Conservation (phyloP, 176 grass and related monocot species). For the Carex pumila region DNA sequence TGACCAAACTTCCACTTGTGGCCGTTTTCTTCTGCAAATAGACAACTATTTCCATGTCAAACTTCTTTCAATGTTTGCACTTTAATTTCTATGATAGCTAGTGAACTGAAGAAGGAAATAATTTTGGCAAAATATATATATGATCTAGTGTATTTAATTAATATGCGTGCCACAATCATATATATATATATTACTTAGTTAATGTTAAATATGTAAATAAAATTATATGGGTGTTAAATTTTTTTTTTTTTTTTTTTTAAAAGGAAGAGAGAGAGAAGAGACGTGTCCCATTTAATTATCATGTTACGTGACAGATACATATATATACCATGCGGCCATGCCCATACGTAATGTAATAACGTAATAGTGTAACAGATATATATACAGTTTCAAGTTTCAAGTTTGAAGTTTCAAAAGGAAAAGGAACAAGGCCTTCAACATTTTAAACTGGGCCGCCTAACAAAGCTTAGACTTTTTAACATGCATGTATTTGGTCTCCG, state of each 20-base stretch:
- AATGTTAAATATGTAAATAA: neutral
- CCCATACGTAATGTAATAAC: neutral
- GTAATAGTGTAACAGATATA: neutral
- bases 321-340: neutral
- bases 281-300: neutral
- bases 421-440: neutral
- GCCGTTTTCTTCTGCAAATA: constrained; percentile 1
- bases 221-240: neutral
- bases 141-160: neutral
- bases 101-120: neutral
- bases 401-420: neutral
- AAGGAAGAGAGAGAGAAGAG: neutral
- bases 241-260: neutral
- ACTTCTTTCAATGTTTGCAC: neutral
- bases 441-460: neutral
- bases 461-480: neutral
- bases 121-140: neutral
- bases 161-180: neutral
- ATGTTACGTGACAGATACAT: neutral
- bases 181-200: neutral
- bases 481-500: neutral
- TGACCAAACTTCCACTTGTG: constrained; percentile 18
- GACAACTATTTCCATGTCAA: neutral
- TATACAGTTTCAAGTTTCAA: neutral
- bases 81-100: neutral